Percentiles rank a stretch among this genome's conserved stretches.
These are phyloP conservation scores for Pseudogymnoascus sp. DNA, from an alignment of 2,329 filamentous ascomycete genomes.

Conservation along the genomic window DNA sequence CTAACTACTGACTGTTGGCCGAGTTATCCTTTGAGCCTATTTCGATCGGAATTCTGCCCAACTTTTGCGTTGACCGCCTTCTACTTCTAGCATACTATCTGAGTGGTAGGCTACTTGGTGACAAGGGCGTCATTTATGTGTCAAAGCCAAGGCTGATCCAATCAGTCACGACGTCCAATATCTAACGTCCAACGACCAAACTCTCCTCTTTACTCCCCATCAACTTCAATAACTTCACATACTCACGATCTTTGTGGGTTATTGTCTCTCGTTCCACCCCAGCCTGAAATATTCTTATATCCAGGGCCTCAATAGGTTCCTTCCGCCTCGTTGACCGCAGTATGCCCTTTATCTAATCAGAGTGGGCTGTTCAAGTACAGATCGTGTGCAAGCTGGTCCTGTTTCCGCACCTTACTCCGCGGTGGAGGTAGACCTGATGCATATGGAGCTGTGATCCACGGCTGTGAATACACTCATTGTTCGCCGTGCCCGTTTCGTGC, in stretches of 20 bases:
- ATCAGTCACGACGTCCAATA: not conserved
- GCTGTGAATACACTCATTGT: not conserved
- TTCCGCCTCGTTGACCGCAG: not conserved
- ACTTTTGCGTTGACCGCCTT: not conserved
- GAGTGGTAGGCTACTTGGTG: not conserved
- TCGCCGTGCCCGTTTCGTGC: not conserved
- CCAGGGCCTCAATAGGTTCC: not conserved
- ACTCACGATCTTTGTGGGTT: not conserved
- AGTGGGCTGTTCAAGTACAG: not conserved
- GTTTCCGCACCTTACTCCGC: not conserved
- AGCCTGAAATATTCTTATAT: not conserved
- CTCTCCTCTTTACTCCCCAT: not conserved
- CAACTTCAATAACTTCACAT: not conserved
- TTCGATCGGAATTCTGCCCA: not conserved
- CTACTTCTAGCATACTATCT: not conserved
- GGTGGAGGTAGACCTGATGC: not conserved
- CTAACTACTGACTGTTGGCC: not conserved
- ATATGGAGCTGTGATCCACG: not conserved
- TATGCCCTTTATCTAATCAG: not conserved
- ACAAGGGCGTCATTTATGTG: slow-evolving; percentile 7
- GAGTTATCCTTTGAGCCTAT: not conserved
- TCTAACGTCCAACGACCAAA: not conserved
- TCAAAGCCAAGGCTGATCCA: not conserved
- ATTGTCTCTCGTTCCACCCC: not conserved
- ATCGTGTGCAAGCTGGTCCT: not conserved